Evolutionary conservation across 2,329 filamentous ascomycete species (phyloP).

Genomic region (Beauveria scarabaeidicola): DNA sequence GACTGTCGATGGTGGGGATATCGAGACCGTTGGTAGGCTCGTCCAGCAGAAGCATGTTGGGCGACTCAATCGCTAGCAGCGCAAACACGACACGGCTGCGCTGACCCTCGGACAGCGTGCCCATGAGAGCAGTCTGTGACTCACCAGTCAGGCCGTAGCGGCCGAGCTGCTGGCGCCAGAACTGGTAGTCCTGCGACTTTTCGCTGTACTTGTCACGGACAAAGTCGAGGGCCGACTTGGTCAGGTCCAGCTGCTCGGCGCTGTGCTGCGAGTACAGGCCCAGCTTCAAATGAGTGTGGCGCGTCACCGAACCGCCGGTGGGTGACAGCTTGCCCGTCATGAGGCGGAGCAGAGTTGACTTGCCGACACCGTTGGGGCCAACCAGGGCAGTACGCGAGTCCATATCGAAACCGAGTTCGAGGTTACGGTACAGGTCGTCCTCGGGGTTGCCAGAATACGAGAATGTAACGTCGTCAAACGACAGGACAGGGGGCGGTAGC

Average conservation of each 20-base stretch:
- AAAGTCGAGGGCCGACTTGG: conserved; percentile 95
- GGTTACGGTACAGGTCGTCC: conserved; percentile 92
- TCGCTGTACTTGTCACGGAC: conserved; percentile 88
- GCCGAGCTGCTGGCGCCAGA: conserved; percentile 97
- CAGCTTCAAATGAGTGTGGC: conserved; percentile 97
- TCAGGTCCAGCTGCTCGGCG: conserved; percentile 94
- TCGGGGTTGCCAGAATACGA: conserved; percentile 85
- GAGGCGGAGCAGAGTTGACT: conserved; percentile 89
- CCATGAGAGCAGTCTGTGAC: conserved; percentile 93
- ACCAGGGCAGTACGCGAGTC: conserved; percentile 95
- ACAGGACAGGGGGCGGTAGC: conserved; percentile 92
- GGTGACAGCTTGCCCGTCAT: conserved; percentile 94
- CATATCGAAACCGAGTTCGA: conserved; percentile 99
- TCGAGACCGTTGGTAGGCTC: conserved; percentile 99
- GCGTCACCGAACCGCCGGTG: conserved; percentile 70
- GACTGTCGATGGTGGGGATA: conserved; percentile 94
- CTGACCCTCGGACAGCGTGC: conserved; percentile 93
- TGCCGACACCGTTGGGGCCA: conserved; percentile 97
- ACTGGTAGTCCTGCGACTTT: conserved; percentile 95
- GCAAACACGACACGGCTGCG: conserved; percentile 98
- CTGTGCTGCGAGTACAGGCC: conserved; percentile 98
- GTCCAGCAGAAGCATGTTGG: conserved; percentile 96
- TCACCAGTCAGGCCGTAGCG: conserved; percentile 90
- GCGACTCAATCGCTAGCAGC: conserved; percentile 84
- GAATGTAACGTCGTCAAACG: conserved; percentile 96